These are phyloP conservation scores for Dactylellina drechsleri DNA, from an alignment of 2,329 filamentous ascomycete genomes.

Conservation along the genomic window DNA sequence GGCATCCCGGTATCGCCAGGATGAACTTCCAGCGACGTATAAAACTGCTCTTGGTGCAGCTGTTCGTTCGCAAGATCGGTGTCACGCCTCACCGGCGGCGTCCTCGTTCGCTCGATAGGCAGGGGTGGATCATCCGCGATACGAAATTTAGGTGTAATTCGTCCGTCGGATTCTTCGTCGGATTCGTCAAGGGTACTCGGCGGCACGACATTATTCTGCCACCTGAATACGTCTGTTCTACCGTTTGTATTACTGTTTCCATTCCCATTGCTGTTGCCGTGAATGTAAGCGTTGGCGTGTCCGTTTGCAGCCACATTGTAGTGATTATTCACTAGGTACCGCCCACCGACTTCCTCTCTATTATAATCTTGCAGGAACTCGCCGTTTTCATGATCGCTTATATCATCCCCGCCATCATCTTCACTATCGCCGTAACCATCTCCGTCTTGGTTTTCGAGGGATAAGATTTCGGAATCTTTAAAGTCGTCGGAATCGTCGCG, in stretches of 20 bases:
- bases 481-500: constrained; percentile 50
- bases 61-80: constrained; percentile 32
- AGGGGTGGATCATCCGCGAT: constrained; percentile 27
- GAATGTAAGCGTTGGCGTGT: no score
- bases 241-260: constrained; percentile 19
- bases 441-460: constrained; percentile 39
- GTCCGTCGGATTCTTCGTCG: constrained; percentile 46
- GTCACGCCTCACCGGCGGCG: constrained; percentile 20
- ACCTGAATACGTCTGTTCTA: constrained; percentile 24
- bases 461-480: constrained; percentile 50
- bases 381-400: constrained; percentile 29
- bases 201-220: constrained; percentile 33
- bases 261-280: not conserved
- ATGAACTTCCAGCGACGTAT: constrained; percentile 36
- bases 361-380: constrained; percentile 45
- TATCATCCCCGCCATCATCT: constrained; percentile 22
- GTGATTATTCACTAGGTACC: constrained; percentile 43
- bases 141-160: constrained; percentile 40
- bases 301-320: constrained; percentile 7
- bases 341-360: constrained; percentile 40
- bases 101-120: constrained; percentile 20
- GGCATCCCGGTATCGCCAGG: constrained; percentile 22
- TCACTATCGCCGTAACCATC: constrained; percentile 28
- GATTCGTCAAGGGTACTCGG: constrained; percentile 33
- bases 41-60: constrained; percentile 44